phyloP scores from a whole-genome alignment of 306 rosid species.

The Pyrus bretschneideri region DNA sequence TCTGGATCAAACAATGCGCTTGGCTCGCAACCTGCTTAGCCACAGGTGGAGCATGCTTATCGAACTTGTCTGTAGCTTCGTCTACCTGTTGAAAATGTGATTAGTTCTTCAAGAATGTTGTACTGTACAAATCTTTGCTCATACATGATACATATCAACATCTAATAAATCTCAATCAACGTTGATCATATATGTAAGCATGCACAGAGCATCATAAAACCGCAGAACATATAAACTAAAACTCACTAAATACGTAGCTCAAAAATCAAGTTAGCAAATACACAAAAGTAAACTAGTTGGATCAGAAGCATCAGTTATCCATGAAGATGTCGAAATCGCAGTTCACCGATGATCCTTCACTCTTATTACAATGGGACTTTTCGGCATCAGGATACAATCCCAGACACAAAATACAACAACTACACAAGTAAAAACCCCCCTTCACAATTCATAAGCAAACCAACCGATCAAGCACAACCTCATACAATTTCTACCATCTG shows the following conservation, averaged over 20 bases:
- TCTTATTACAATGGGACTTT: background rate
- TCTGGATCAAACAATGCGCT: conserved; percentile 27
- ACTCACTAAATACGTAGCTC: background rate
- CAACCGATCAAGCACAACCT: background rate
- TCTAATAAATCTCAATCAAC: background rate
- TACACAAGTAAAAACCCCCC: background rate
- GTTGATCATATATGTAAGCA: background rate
- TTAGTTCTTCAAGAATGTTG: background rate
- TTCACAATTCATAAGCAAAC: background rate
- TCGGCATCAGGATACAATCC: too few relatives aligned
- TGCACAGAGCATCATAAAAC: background rate
- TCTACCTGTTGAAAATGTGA: conserved; percentile 42
- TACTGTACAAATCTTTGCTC: background rate
- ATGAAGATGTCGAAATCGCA: background rate
- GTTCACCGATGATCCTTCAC: background rate
- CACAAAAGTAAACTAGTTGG: background rate
- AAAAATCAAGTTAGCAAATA: too few relatives aligned
- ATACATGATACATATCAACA: background rate
- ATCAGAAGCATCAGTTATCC: background rate
- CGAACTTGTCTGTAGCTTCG: conserved; percentile 37
- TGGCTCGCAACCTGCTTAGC: conserved; percentile 41
- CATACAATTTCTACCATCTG: background rate
- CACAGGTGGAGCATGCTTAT: conserved; percentile 52
- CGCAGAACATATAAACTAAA: background rate
- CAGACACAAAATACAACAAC: background rate